These are phyloP conservation scores for Xylariaceae sp. DNA, from an alignment of 2,329 filamentous ascomycete species.

Conservation along the genomic window DNA sequence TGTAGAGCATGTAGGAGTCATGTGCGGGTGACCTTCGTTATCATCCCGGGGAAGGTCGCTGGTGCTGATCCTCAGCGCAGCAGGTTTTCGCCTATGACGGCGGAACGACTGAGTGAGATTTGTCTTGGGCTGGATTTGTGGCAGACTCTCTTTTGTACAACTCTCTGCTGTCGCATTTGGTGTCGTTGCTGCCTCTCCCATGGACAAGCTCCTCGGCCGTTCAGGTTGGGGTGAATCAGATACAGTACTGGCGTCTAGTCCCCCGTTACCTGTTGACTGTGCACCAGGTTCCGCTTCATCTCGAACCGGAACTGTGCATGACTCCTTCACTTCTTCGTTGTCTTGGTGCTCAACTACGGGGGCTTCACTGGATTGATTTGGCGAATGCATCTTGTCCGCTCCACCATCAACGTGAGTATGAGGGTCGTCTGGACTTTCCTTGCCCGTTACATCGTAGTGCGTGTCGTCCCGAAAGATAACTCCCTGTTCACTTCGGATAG, in stretches of 20 bases:
- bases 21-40: slow-evolving; percentile 26
- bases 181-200: background rate
- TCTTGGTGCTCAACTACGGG: background rate
- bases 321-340: background rate
- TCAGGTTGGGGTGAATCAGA: background rate
- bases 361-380: background rate
- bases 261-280: background rate
- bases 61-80: slow-evolving; percentile 27
- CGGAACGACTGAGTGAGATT: slow-evolving; percentile 18
- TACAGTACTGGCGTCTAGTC: background rate
- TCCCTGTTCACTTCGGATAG: slow-evolving; percentile 32
- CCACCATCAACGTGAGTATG: slow-evolving; percentile 2
- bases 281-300: background rate
- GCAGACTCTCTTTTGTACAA: background rate
- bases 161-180: slow-evolving; percentile 1
- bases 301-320: background rate
- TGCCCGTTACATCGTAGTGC: slow-evolving; percentile 17
- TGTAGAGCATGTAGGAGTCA: slow-evolving; percentile 29
- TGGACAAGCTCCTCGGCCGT: background rate
- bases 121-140: background rate
- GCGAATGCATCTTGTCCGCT: background rate
- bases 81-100: slow-evolving; percentile 28
- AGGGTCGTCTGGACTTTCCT: slow-evolving; percentile 7
- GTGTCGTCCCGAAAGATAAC: slow-evolving; percentile 29
- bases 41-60: slow-evolving; percentile 24